Percentiles rank a stretch among this genome's conserved stretches.
Evolutionary conservation across 1,139 yeast genomes (phyloP).

Genomic region (Debaryomyces coudertii): DNA sequence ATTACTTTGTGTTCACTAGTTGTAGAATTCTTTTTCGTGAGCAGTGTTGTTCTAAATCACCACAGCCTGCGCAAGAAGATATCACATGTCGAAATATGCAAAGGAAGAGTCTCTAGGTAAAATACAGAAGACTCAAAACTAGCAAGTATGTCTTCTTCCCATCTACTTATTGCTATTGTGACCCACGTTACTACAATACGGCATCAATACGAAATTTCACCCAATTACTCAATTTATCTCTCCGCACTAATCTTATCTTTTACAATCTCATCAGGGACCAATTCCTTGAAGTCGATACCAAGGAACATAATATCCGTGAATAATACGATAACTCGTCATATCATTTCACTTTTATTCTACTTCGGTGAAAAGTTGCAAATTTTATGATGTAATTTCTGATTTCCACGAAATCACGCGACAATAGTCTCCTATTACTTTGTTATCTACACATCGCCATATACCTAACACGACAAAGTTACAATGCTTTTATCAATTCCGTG

Average conservation of each 20-base stretch:
- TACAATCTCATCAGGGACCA: background rate
- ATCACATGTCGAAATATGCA: too few relatives aligned
- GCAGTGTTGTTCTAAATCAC: background rate
- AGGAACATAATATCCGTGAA: background rate
- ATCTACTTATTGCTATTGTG: too few relatives aligned
- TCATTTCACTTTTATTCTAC: background rate
- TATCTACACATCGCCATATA: background rate
- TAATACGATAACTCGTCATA: background rate
- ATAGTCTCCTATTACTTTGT: background rate
- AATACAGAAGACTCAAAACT: too few relatives aligned
- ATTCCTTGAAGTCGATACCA: background rate
- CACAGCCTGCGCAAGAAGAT: background rate
- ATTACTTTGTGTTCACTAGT: background rate
- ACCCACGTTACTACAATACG: too few relatives aligned
- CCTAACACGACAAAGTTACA: background rate
- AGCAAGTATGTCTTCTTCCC: too few relatives aligned
- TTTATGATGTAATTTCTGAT: background rate
- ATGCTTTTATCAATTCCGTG: background rate
- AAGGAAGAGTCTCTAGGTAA: too few relatives aligned
- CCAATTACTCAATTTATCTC: too few relatives aligned
- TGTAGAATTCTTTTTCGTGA: background rate
- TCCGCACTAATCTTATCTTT: too few relatives aligned
- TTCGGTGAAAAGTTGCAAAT: background rate
- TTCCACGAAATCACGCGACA: slow-evolving; percentile 1
- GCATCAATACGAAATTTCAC: too few relatives aligned